Evolutionary conservation across 73 alveolate genomes (phyloP), one percentile per base, ranked within the genome.

Genomic region (Symbiodinium natans): DNA sequence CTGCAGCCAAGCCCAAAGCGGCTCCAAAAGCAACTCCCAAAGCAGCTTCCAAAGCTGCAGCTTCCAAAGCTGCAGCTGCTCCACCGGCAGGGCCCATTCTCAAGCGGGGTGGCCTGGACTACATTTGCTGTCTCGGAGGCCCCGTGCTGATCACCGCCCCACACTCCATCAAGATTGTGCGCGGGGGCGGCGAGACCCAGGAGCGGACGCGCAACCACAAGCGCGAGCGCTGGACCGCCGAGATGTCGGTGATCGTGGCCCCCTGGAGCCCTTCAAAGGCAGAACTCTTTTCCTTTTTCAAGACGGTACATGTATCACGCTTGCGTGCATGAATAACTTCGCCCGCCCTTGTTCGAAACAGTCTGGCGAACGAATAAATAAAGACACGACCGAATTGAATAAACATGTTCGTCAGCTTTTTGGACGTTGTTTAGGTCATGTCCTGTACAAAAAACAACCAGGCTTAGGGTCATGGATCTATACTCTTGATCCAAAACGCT

Each of bases 171-270:
- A 83, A 83, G 74, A 41, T 83, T 31, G 43, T 83, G 29, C 92
- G 92, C 36, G 92, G 92, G 2, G 92, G 92, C 33, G 92, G 92
- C 25, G 92, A 42, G n/a, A 83, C 92, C 33, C 46, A 29, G 43
- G 92, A 83, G 48, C 38, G 74, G 27, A 73, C 75, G 10, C 92
- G 92, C 33, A 83, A 23, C 39, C 92, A 83, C 74, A 83, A 83
- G 92, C 92, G 92, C 5, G 92, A 83, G 41, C 71, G 92, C 27
- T 83, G 40, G 40, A 83, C 92, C 25, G 92, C 92, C 3, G 92
- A 83, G 92, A 83, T 83, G 1, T 38, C 90, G 68, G 17, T 82
- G 90, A 36, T 82, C 33, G 92, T 41, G 92, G 75, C 25, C 31
- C 77, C 77, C 25, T 34, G 34, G n/a, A n/a, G n/a, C n/a, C n/a